Base-by-base conservation (phyloP, 225 moss, liverwort and hornwort species). In the Sphagnum tenellum region DNA sequence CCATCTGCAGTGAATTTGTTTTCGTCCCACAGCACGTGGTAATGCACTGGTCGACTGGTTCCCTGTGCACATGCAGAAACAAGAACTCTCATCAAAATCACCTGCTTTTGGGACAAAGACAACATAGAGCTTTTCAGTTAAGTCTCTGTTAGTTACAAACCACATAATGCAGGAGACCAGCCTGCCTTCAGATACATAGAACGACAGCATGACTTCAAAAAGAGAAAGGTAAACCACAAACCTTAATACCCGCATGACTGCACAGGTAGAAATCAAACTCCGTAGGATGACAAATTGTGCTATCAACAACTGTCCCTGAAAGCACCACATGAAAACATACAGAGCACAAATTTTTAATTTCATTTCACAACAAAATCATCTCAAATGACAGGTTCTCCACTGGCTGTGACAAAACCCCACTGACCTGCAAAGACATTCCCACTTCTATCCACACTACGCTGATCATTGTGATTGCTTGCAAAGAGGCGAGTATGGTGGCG, bases 1-100 rank as follows among this genome's bases (percentile, higher is more conserved):
- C 53, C 47, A 44, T 67, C 66, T 44, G 66, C 66, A 14, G 66
- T 54, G 52, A 67, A 67, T 8, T 47, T 55, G 9, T 67, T 67
- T 47, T 67, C 66, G 56, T 67, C 66, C 66, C 53, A 67, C 3
- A 67, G 66, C 44, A 67, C 66, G 56, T 67, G 66, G 55, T 67
- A 67, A 45, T 67, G 66, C 3, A 54, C 66, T 44, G 66, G 66
- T 67, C 66, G 51, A 47, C 66, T 67, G 14, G 66, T 67, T 29
- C 66, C 66, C 66, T 67, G 56, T 29, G 29, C 29, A 29, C 29
- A 29, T 29, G 29, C 29, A 0, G 29, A 29, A 29, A 29, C 29
- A 29, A 29, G 29, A 29, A 29, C 29, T 29, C 29, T 29, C 29
- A 29, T 29, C 29, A 29, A 29, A 29, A 29, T 29, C 29, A 29